Evolutionary conservation across 1,139 yeast species (phyloP).

Genomic region (Candida freyschussii): DNA sequence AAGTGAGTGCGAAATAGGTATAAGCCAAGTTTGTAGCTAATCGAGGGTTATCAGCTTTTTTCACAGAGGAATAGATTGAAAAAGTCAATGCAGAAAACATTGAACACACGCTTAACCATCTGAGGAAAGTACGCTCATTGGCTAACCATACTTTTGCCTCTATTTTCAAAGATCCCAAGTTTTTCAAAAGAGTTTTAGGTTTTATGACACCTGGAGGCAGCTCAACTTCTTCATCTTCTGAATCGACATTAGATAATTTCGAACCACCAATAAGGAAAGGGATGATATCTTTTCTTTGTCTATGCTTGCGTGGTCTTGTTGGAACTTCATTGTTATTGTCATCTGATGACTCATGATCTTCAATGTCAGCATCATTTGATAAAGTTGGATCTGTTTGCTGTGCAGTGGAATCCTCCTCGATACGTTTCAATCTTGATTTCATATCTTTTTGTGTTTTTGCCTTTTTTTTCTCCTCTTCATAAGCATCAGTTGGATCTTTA

Average conservation of each 20-base stretch:
- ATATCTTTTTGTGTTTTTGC: conserved; percentile 42
- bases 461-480: conserved; percentile 47
- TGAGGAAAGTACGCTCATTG: conserved; percentile 92
- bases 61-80: conserved; percentile 74
- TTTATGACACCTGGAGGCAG: conserved; percentile 86
- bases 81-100: conserved; percentile 84
- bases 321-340: conserved; percentile 30
- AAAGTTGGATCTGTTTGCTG: background rate
- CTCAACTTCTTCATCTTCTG: conserved; percentile 83
- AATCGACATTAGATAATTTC: conserved; percentile 55
- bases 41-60: conserved; percentile 50
- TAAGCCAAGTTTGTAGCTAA: conserved; percentile 68
- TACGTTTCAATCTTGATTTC: conserved; percentile 33
- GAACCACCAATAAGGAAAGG: conserved; percentile 29
- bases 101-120: conserved; percentile 93
- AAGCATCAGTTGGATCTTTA: conserved; percentile 70
- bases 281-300: conserved; percentile 26
- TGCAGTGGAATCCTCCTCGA: conserved; percentile 21
- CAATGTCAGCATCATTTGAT: conserved; percentile 34
- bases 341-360: conserved; percentile 40
- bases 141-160: conserved; percentile 99
- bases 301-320: conserved; percentile 7
- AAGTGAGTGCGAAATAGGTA: conserved; percentile 70
- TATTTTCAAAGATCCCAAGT: conserved; percentile 86
- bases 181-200: conserved; percentile 75